Evolutionary conservation across 345 rosid species (phyloP).

Genomic region (Noccaea bulbosa): DNA sequence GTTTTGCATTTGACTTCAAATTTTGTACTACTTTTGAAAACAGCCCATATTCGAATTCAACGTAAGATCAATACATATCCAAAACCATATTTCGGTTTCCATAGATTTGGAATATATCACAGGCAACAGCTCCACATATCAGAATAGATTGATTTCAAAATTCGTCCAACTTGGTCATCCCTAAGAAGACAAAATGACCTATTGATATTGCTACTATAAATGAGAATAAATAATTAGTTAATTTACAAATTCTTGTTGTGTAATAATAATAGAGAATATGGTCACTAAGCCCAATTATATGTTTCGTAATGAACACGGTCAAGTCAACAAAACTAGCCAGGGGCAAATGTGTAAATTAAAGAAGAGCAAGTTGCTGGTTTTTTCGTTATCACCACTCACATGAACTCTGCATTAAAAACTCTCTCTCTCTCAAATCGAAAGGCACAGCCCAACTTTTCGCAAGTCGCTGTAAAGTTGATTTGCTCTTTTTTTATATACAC

Average conservation of each 20-base stretch:
- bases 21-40: no score
- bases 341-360: conserved; percentile 32
- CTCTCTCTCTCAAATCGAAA: conserved; percentile 32
- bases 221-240: no score
- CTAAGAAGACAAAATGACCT: no score
- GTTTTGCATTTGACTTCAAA: no score
- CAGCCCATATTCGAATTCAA: no score
- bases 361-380: conserved; percentile 32
- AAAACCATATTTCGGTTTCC: no score
- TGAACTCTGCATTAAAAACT: conserved; percentile 47
- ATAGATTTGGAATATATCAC: no score
- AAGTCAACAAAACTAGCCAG: conserved; percentile 26
- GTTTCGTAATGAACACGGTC: conserved; percentile 16
- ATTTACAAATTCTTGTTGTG: not conserved
- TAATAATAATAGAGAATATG: conserved; percentile 18
- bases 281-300: conserved; percentile 9
- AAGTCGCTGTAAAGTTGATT: conserved; percentile 46
- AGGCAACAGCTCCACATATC: no score
- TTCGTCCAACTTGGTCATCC: no score
- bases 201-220: not conserved
- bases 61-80: no score
- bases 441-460: conserved; percentile 37
- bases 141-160: no score
- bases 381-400: conserved; percentile 44
- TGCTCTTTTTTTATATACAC: conserved; percentile 29